A percentile compares a stretch with the other conserved stretches of the same genome.
Evolutionary conservation across 129 eudicot genomes (phyloP).

Genomic region (Saposhnikovia divaricata): DNA sequence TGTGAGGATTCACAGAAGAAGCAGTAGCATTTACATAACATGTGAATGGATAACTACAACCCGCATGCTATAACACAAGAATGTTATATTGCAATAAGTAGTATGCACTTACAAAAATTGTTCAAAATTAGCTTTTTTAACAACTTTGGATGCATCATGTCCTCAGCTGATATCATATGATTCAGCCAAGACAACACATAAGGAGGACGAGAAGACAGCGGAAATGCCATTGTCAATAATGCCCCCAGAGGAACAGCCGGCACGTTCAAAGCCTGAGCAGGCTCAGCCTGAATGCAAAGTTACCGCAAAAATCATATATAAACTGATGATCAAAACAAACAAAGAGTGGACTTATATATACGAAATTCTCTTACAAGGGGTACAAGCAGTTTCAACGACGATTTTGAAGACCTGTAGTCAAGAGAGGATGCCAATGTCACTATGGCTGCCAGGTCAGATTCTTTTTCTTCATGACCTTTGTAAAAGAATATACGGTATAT

Average conservation of each 20-base stretch:
- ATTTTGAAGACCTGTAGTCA: conserved; percentile 75
- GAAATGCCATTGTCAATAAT: conserved; percentile 69
- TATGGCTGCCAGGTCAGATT: conserved; percentile 64
- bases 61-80: not conserved
- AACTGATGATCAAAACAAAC: not conserved
- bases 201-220: conserved; percentile 81
- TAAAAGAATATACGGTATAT: conserved; percentile 5
- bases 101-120: conserved; percentile 65
- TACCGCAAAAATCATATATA: not conserved
- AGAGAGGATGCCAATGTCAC: conserved; percentile 95
- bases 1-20: not conserved
- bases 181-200: conserved; percentile 76
- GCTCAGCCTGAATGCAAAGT: conserved; percentile 61
- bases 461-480: conserved; percentile 64
- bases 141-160: conserved; percentile 91
- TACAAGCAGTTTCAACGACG: conserved; percentile 70
- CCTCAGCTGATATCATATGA: conserved; percentile 75
- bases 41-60: not conserved
- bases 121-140: conserved; percentile 77
- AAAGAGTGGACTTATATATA: not conserved
- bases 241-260: conserved; percentile 95
- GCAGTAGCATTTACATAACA: not conserved
- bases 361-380: conserved; percentile 68
- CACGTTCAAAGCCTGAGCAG: conserved; percentile 83
- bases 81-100: not conserved